Base-by-base conservation (phyloP, 108 stramenopile genomes). In the Nitzschia sp. region DNA sequence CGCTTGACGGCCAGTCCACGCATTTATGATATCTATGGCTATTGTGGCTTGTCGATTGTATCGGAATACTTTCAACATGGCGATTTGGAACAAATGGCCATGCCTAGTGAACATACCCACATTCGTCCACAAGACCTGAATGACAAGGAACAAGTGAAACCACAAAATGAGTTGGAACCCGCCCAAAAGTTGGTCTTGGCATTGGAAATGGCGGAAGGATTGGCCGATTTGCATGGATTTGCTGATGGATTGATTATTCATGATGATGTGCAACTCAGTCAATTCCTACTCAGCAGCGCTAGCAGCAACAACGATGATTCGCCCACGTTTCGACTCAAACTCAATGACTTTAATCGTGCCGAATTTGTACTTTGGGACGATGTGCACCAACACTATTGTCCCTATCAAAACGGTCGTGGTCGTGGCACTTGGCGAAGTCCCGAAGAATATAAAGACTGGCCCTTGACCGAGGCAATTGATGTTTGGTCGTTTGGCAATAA, bases 291-390 rank as follows among this genome's bases (percentile, higher is more conserved):
- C 35, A n/a, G n/a, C n/a, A n/a, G n/a, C n/a, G n/a, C n/a, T n/a
- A n/a, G n/a, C n/a, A n/a, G n/a, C n/a, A 65, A 49, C 25, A 58
- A 48, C 54, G 82, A 59, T 27, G 63, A 65, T 58, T 78, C 59
- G 46, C 48, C 46, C 30, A n/a, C n/a, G n/a, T n/a, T n/a, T n/a
- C 38, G 38, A 42, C 60, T 90, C 34, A 95, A 90, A 66, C 62
- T 95, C 11, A 88, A 90, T 25, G 93, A 95, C 65, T 95, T 86
- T 70, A 95, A 95, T 46, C 72, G 90, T 29, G 93, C 93, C 0
- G 86, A 90, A 59, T 60, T 86, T 30, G 61, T 88, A 62, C 75
- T 87, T 19, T 90, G 55, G 58, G 83, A 92, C 59, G 68, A 68
- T n/a, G 54, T 71, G 0, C 57, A 73, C 3, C 28, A 69, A 28